Evolutionary conservation across 1,284 basidiomycete species (phyloP), one percentile per base, ranked within the genome.

Genomic region (Sporisorium iseilematis-ciliati): DNA sequence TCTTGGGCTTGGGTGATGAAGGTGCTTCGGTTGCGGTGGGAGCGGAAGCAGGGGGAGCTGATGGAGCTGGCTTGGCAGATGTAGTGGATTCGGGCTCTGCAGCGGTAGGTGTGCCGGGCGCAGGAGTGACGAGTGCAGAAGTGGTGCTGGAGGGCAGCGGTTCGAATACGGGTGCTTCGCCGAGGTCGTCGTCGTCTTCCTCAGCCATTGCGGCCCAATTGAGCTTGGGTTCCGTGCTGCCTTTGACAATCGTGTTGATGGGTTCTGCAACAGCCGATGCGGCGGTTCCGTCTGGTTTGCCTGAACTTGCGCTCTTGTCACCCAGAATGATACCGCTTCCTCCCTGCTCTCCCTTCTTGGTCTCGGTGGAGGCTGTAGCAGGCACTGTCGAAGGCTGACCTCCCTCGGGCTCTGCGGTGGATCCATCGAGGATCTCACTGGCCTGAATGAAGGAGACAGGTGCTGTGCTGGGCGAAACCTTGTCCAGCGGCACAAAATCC

Each of bases 171-270:
- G 67, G 73, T 7, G 70, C 71, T 25, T 77, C 74, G 18, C 68
- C 71, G 4, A 71, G 64, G 23, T 74, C 74, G 41, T 60, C 73
- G 33, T 76, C 73, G 38, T 78, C 77, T 35, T 75, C 75, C 21
- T 71, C 72, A 25, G 63, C 75, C 26, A 71, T 53, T 12, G 66
- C 71, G 2, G 77, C 77, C 64, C 73, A 75, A 48, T 75, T 75
- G 49, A 75, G 57, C 49, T 75, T 75, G 31, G 72, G 59, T 38
- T 65, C 72, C 26, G 51, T 12, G 10, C n/a, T 14, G 18, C 23
- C 35, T 31, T 52, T 57, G 25, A 54, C 41, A 7, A 56, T 57
- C 4, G 67, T 66, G 57, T 69, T 69, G 59, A 70, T 58, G 29
- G 72, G 67, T 10, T 70, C 58, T 8, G 58, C 29, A 18, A 67